Conservation (phyloP, 2,329 filamentous ascomycete genomes). For the Corinectria fuckeliana region DNA sequence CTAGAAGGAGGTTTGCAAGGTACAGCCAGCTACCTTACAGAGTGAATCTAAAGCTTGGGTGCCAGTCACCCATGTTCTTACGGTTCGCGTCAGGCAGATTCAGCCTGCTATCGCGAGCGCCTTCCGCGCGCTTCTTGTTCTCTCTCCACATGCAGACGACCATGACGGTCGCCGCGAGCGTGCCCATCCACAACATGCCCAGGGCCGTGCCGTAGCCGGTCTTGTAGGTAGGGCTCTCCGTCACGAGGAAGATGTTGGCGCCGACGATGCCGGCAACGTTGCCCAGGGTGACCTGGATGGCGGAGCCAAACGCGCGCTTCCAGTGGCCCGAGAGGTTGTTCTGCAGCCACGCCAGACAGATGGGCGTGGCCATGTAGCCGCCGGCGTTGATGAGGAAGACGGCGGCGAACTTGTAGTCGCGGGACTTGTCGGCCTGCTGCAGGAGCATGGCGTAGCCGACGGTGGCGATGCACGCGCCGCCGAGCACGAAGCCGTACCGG, state of each 20-base stretch:
- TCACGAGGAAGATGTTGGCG: conserved; percentile 55
- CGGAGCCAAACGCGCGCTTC: conserved; percentile 60
- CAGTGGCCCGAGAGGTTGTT: conserved; percentile 65
- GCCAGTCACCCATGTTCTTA: conserved; percentile 46
- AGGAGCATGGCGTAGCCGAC: conserved; percentile 64
- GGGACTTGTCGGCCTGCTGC: conserved; percentile 32
- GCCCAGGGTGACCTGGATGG: conserved; percentile 56
- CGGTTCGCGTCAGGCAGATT: conserved; percentile 37
- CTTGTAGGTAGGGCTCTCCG: conserved; percentile 55
- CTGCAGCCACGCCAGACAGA: conserved; percentile 61
- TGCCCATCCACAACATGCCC: conserved; percentile 53
- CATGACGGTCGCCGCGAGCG: conserved; percentile 42
- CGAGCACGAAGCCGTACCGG: conserved; percentile 61
- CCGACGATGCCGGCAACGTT: conserved; percentile 57
- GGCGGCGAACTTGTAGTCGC: conserved; percentile 55
- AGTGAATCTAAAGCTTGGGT: conserved; percentile 46
- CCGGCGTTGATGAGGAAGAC: conserved; percentile 61
- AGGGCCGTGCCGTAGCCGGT: conserved; percentile 58
- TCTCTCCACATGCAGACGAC: conserved; percentile 41
- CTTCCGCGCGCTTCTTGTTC: conserved; percentile 44
- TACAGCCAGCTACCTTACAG: conserved; percentile 50
- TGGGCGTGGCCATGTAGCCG: conserved; percentile 60
- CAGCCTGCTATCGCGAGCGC: conserved; percentile 41
- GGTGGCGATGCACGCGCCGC: conserved; percentile 55
- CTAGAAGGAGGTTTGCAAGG: conserved; percentile 19